Percentiles rank a stretch among this genome's conserved stretches.
Conservation (phyloP, 1,284 basidiomycete genomes). For the Porodaedalea pini region DNA sequence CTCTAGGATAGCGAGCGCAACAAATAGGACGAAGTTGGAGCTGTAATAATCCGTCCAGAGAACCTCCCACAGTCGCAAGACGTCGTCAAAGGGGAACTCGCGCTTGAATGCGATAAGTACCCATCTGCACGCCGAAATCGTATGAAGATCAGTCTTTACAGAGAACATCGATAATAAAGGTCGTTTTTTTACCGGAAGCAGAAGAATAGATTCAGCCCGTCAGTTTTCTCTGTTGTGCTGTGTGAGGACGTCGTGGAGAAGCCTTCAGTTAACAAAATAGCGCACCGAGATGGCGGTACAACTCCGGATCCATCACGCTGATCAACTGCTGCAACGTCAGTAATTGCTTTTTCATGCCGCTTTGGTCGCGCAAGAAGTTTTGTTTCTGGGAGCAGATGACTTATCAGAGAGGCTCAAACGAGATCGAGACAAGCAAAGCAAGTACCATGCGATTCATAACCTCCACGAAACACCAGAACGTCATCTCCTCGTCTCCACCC, state of each 20-base stretch:
- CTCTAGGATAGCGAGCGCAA: conserved; percentile 91
- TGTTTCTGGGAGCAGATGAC: conserved; percentile 56
- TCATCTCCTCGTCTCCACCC: conserved; percentile 82
- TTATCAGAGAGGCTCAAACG: conserved; percentile 1
- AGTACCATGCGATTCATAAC: conserved; percentile 93
- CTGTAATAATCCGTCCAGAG: conserved; percentile 94
- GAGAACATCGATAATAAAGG: background rate
- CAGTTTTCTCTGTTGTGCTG: conserved; percentile 70
- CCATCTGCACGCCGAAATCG: conserved; percentile 47
- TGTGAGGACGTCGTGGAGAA: conserved; percentile 5
- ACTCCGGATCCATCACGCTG: conserved; percentile 88
- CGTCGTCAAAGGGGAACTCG: conserved; percentile 89
- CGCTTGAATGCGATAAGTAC: conserved; percentile 91
- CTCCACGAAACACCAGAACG: conserved; percentile 94
- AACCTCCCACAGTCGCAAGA: conserved; percentile 91
- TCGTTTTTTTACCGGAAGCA: conserved; percentile 76
- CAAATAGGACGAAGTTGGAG: conserved; percentile 86
- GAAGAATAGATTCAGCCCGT: conserved; percentile 94
- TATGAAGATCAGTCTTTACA: background rate
- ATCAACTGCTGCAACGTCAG: conserved; percentile 88
- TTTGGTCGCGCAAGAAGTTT: conserved; percentile 95
- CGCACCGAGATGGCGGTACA: conserved; percentile 81
- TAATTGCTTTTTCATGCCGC: conserved; percentile 94
- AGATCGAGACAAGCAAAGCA: conserved; percentile 16
- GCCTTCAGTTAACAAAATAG: background rate